Conservation (phyloP, 2,329 filamentous ascomycete species). For the Venturia pyrina region DNA sequence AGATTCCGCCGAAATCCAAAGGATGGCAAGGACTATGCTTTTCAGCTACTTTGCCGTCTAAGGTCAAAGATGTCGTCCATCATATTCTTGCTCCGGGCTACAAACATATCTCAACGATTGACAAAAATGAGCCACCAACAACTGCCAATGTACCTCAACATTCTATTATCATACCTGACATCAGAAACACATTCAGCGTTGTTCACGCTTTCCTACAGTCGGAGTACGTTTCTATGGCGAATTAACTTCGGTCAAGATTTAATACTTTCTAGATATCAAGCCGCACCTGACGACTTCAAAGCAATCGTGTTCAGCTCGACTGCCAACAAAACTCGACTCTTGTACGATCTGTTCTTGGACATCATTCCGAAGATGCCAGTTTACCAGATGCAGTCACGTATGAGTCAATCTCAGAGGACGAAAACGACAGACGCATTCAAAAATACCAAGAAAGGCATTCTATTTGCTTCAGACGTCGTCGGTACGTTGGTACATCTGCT, state of each 20-base stretch:
- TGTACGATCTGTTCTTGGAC: constrained; percentile 78
- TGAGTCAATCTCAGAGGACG: constrained; percentile 81
- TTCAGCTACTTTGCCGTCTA: constrained; percentile 89
- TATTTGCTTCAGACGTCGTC: constrained; percentile 94
- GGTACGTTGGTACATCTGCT: constrained; percentile 34
- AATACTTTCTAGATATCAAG: constrained; percentile 11
- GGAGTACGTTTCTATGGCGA: constrained; percentile 20
- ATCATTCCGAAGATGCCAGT: constrained; percentile 67
- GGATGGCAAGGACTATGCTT: constrained; percentile 96
- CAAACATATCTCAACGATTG: constrained; percentile 80
- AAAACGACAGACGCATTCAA: constrained; percentile 87
- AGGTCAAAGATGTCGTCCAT: constrained; percentile 55
- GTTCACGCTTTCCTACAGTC: constrained; percentile 54
- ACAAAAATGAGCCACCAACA: constrained; percentile 74
- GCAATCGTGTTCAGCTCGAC: constrained; percentile 48
- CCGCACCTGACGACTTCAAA: constrained; percentile 57
- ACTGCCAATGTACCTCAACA: constrained; percentile 79
- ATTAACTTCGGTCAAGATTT: background rate
- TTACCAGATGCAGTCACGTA: constrained; percentile 81
- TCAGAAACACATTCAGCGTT: constrained; percentile 35
- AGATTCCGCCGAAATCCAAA: constrained; percentile 53
- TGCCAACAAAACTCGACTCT: constrained; percentile 35
- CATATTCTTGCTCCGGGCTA: constrained; percentile 58
- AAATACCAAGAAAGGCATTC: constrained; percentile 63
- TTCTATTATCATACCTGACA: constrained; percentile 56